Evolutionary conservation across 306 rosid species (phyloP).

Genomic region (Vigna nakashimae): DNA sequence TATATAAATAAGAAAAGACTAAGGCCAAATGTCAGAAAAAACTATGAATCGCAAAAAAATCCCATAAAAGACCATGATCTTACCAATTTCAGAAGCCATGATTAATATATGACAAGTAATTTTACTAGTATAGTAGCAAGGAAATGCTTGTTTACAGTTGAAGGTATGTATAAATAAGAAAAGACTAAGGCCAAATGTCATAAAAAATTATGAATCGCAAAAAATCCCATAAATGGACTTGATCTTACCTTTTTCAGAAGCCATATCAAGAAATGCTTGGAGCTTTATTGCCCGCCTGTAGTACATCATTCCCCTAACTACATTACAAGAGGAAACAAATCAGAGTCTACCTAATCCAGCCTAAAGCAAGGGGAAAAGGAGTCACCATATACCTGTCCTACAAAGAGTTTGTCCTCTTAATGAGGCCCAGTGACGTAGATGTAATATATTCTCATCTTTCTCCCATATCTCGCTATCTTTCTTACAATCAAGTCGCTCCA

Average conservation of each 20-base stretch:
- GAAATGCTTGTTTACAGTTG: conserved; percentile 23
- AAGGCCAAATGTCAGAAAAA: conserved; percentile 31
- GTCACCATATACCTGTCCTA: conserved; percentile 76
- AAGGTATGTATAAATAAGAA: conserved; percentile 22
- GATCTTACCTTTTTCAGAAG: conserved; percentile 71
- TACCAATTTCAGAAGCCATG: conserved; percentile 86
- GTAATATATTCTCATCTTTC: conserved; percentile 85
- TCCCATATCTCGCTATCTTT: conserved; percentile 83
- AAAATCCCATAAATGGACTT: conserved; percentile 31
- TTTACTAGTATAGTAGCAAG: conserved; percentile 13
- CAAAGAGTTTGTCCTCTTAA: conserved; percentile 95
- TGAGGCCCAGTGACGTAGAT: conserved; percentile 97
- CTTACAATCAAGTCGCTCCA: conserved; percentile 94
- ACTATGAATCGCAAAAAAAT: background rate
- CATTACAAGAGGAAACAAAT: conserved; percentile 43
- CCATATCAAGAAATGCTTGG: conserved; percentile 99
- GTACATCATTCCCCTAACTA: conserved; percentile 99
- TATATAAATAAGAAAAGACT: conserved; percentile 22
- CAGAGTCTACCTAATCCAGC: conserved; percentile 37
- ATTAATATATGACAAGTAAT: conserved; percentile 33
- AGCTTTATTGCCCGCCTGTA: conserved; percentile 94
- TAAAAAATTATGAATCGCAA: conserved; percentile 31
- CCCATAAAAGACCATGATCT: conserved; percentile 35
- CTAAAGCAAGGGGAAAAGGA: conserved; percentile 29
- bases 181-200: conserved; percentile 28